These are phyloP conservation scores for Ophioceras dolichostomum DNA, from an alignment of 2,329 filamentous ascomycete species.

Conservation along the genomic window DNA sequence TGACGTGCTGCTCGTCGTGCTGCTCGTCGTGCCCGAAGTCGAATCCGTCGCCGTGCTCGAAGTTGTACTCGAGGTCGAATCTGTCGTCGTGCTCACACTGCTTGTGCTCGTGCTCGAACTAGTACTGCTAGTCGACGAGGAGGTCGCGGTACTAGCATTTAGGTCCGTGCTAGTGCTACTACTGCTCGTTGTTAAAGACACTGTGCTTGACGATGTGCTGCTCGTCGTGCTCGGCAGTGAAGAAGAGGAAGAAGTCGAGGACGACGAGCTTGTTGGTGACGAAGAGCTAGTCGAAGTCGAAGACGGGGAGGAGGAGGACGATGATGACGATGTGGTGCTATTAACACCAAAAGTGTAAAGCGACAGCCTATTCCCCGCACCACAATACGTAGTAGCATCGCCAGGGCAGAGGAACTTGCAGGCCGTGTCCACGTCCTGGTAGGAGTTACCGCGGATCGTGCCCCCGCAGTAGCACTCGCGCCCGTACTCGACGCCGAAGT, in stretches of 20 bases:
- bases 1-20: background rate
- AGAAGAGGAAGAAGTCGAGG: no score
- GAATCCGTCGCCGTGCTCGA: background rate
- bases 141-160: background rate
- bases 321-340: background rate
- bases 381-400: constrained; percentile 6
- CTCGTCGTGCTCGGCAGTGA: background rate
- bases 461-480: constrained; percentile 39
- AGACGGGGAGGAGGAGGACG: background rate
- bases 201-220: constrained; percentile 1
- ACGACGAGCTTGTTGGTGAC: background rate
- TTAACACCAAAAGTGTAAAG: constrained; percentile 3
- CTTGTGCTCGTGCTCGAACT: background rate
- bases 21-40: background rate
- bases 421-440: background rate
- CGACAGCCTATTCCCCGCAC: constrained; percentile 5
- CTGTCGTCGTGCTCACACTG: background rate
- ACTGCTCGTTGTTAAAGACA: no score
- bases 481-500: constrained; percentile 36
- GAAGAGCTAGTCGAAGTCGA: background rate
- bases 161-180: no score
- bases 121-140: background rate
- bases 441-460: constrained; percentile 3
- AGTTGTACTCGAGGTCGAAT: constrained; percentile 1
- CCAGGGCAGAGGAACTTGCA: constrained; percentile 9